Evolutionary conservation across 83 land plant genomes (phyloP).

Genomic region (Picea abies): DNA sequence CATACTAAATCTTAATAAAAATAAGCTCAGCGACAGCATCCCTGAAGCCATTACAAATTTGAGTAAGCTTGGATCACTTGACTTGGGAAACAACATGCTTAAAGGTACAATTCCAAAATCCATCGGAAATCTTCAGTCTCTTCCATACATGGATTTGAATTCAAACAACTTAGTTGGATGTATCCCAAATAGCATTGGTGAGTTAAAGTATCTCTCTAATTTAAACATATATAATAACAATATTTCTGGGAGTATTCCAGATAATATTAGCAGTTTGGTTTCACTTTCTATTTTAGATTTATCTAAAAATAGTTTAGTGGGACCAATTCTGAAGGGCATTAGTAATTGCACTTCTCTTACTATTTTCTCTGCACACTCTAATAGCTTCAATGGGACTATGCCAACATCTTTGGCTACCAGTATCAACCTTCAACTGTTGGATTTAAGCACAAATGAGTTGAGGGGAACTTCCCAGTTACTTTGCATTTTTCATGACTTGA

Average conservation of each 20-base stretch:
- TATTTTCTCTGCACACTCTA: no score
- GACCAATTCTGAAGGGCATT: no score
- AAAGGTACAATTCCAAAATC: slow-evolving; percentile 22
- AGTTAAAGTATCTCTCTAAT: background rate
- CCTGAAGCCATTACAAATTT: slow-evolving; percentile 28
- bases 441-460: slow-evolving; percentile 52
- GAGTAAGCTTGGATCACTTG: slow-evolving; percentile 9
- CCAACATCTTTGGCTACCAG: slow-evolving; percentile 23
- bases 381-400: background rate
- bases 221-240: background rate
- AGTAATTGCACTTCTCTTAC: background rate
- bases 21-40: slow-evolving; percentile 26
- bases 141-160: background rate
- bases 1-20: slow-evolving; percentile 26
- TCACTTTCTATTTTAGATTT: no score
- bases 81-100: slow-evolving; percentile 24
- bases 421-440: slow-evolving; percentile 28
- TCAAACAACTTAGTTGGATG: background rate
- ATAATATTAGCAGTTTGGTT: no score
- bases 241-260: background rate
- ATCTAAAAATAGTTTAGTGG: no score
- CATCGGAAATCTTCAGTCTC: background rate
- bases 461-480: slow-evolving; percentile 32
- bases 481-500: background rate
- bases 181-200: no score